Evolutionary conservation across 2,329 filamentous ascomycete genomes (phyloP).

Genomic region (Penicillium italicum): DNA sequence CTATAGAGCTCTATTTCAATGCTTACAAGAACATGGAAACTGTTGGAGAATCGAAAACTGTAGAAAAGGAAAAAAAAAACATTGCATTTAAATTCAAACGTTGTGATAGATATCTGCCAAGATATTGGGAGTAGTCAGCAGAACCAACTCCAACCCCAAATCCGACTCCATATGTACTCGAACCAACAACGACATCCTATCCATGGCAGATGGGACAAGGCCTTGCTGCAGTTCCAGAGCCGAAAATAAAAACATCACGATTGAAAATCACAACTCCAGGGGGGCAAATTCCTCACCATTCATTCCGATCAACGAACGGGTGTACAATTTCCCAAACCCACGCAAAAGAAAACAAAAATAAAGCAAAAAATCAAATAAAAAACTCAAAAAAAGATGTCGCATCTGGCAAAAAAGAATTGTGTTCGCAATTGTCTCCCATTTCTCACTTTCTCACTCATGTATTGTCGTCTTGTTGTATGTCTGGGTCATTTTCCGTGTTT

Average conservation of each 20-base stretch:
- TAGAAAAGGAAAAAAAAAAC: background rate
- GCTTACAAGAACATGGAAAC: background rate
- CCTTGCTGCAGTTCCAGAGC: background rate
- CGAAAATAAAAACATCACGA: background rate
- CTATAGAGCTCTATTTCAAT: background rate
- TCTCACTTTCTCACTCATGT: background rate
- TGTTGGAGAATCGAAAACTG: background rate
- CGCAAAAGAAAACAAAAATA: background rate
- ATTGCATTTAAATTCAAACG: background rate
- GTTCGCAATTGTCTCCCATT: background rate
- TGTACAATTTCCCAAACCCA: background rate
- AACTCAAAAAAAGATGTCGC: background rate
- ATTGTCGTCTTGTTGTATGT: background rate
- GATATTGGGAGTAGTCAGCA: background rate
- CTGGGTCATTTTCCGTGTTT: background rate
- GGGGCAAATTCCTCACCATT: background rate
- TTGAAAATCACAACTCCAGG: background rate
- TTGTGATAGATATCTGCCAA: background rate
- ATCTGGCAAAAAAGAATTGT: background rate
- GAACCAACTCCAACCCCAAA: background rate
- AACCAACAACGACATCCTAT: background rate
- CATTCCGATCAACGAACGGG: background rate
- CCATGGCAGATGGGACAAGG: background rate
- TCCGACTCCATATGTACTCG: background rate
- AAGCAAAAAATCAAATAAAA: background rate